These are phyloP conservation scores for Penstemon eatonii DNA, from an alignment of 257 asterid genomes.

Conservation along the genomic window DNA sequence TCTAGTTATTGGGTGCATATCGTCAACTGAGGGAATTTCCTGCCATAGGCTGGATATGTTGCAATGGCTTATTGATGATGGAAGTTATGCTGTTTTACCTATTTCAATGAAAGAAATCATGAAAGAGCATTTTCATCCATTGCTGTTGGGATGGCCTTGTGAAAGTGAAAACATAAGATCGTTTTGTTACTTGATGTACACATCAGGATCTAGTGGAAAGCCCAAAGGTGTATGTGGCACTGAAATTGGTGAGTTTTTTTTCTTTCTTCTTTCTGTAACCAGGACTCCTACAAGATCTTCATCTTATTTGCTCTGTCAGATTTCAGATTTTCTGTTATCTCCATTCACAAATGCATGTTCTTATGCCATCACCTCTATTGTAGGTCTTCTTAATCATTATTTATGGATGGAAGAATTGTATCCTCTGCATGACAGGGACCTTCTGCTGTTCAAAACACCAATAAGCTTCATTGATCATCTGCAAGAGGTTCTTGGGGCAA, in stretches of 20 bases:
- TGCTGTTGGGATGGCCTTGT: conserved; percentile 65
- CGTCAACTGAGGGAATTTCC: conserved; percentile 38
- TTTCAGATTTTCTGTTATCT: conserved; percentile 6
- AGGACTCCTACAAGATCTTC: conserved; percentile 19
- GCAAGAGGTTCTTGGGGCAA: conserved; percentile 87
- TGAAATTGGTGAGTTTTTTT: conserved; percentile 58
- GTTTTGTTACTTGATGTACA: conserved; percentile 88
- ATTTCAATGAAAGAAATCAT: conserved; percentile 44
- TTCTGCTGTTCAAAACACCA: conserved; percentile 74
- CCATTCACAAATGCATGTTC: conserved; percentile 14
- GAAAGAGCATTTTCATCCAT: conserved; percentile 35
- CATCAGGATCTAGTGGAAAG: conserved; percentile 90
- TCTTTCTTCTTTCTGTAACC: conserved; percentile 3
- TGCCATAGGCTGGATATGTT: conserved; percentile 64
- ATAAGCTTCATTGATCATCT: conserved; percentile 91
- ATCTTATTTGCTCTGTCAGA: conserved; percentile 2
- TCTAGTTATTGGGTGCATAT: conserved; percentile 56
- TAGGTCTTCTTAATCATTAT: conserved; percentile 90
- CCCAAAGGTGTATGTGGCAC: conserved; percentile 98
- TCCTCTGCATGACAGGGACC: conserved; percentile 64
- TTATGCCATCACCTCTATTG: conserved; percentile 31
- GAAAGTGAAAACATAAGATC: conserved; percentile 55
- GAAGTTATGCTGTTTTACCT: conserved; percentile 47
- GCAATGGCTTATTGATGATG: conserved; percentile 65
- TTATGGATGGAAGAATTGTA: conserved; percentile 85